Evolutionary conservation across 2,329 filamentous ascomycete species (phyloP).

Genomic region (Alternaria triticina): DNA sequence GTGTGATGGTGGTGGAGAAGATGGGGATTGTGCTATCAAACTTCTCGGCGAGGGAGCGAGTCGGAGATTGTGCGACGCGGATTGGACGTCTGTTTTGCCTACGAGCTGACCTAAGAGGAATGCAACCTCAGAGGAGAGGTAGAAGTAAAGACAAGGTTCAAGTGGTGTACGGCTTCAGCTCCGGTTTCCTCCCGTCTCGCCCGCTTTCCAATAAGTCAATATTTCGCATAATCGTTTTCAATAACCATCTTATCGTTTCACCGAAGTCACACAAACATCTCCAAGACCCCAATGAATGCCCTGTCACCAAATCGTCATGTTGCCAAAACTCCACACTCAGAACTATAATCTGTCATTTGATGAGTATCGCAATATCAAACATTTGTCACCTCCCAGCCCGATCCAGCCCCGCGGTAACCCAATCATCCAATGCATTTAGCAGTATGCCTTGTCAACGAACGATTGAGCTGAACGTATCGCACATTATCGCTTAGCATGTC

Average conservation of each 20-base stretch:
- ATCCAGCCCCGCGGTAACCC: background rate
- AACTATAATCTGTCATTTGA: background rate
- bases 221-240: background rate
- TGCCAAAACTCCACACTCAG: background rate
- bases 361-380: background rate
- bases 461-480: background rate
- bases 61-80: background rate
- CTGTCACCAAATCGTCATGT: background rate
- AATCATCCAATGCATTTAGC: background rate
- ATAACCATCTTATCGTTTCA: background rate
- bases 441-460: background rate
- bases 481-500: background rate
- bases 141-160: background rate
- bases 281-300: background rate
- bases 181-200: too few species aligned
- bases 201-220: background rate
- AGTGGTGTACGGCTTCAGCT: background rate
- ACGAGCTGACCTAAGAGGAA: background rate
- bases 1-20: background rate
- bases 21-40: constrained; percentile 6
- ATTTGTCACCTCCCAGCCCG: background rate
- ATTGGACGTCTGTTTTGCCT: background rate
- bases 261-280: background rate
- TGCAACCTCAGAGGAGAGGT: background rate
- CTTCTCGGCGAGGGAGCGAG: background rate